Percentiles rank a stretch among this genome's conserved stretches.
These are phyloP conservation scores for Cucumis hystrix DNA, from an alignment of 306 rosid species.

Conservation along the genomic window DNA sequence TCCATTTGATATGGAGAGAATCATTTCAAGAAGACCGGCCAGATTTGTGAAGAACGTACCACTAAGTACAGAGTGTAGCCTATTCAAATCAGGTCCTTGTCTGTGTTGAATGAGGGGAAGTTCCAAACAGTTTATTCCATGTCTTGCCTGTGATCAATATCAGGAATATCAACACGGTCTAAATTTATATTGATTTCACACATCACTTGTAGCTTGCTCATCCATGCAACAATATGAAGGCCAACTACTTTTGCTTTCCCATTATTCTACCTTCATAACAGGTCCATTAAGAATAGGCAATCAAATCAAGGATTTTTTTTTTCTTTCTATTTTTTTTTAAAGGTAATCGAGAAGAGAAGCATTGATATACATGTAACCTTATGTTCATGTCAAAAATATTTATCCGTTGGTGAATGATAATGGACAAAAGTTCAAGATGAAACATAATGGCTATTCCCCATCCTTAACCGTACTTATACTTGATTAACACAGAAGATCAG, in stretches of 20 bases:
- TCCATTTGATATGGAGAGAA: not conserved
- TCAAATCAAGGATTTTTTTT: not conserved
- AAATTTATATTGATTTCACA: not conserved
- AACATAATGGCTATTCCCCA: not conserved
- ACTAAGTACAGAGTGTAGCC: constrained; percentile 47
- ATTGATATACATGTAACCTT: not conserved
- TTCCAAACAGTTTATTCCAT: constrained; percentile 82
- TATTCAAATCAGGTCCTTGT: constrained; percentile 63
- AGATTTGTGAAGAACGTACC: constrained; percentile 26
- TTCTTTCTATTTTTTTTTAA: no score
- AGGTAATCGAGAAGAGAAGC: not conserved
- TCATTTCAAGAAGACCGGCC: not conserved
- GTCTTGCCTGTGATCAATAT: constrained; percentile 58
- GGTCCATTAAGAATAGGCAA: not conserved
- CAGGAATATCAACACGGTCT: constrained; percentile 13
- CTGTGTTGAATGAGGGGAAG: constrained; percentile 91
- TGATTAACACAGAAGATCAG: not conserved
- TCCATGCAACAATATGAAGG: not conserved
- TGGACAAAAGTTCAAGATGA: not conserved
- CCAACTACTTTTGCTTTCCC: not conserved
- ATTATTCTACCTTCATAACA: not conserved
- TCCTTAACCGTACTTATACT: not conserved
- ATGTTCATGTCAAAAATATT: not conserved
- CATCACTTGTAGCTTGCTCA: not conserved
- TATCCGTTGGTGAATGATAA: not conserved